Base-by-base conservation (phyloP, 495 filamentous ascomycete genomes). In the Penicillium longicatenatum region DNA sequence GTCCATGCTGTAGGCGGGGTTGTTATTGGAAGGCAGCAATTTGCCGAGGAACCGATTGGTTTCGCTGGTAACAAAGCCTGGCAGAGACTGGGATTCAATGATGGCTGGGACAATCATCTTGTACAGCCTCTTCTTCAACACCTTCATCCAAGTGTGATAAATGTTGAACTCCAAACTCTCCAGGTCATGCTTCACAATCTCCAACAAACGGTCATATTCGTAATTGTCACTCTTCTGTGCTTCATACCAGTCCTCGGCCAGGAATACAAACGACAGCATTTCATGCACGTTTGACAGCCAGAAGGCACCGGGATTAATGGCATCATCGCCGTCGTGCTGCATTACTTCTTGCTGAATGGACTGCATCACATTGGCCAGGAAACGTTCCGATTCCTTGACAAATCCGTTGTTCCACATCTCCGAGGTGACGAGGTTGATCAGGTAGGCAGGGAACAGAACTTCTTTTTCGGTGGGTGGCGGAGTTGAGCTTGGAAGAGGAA, bases 341-440 rank as follows among this genome's bases (percentile, higher is more conserved):
- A 98, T 98, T 49, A 99, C 94, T 68, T 98, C 94, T 68, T 97
- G 93, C 68, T 99, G 94, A 64, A 99, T 96, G 19, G 91, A 95
- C 70, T 98, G 94, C 94, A 99, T 99, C 63, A 99, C 93, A 70
- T 98, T 99, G 55, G 94, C 94, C 53, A 99, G 78, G 80, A 99
- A 99, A 54, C 93, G 89, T 75, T 99, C 94, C 21, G 94, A 98
- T 77, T 99, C 94, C 79, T 99, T 98, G 60, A 99, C 95, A 69
- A 96, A 99, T 24, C 94, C 94, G 66, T 99, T 99, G 79, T 99
- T 99, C 94, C 94, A 99, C 94, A 99, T 99, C 75, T 99, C 94
- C 12, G 92, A 96, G 14, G 94, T 99, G 46, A 99, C 94, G 30
- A 99, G 85, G 72, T 99, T 99, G 77, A 99, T 99, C 58, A 99